phyloP scores from a whole-genome alignment of 2,329 filamentous ascomycete species.

The Podosphaera aphanis region DNA sequence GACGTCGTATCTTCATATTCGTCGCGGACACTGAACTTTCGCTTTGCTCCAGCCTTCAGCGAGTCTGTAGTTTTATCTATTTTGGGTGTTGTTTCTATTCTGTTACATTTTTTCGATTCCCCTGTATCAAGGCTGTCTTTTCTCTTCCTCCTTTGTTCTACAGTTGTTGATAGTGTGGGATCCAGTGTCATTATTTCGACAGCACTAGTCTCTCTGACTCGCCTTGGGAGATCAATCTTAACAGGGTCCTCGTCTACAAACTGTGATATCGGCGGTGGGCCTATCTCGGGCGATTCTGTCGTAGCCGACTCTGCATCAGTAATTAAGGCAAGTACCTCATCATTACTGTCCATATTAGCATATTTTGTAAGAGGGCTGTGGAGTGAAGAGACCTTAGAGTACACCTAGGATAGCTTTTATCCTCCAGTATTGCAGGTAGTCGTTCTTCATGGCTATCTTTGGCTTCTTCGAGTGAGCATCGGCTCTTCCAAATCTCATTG shows the following conservation, averaged over 20 bases:
- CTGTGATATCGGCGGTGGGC: slow-evolving; percentile 34
- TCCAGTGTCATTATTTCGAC: slow-evolving; percentile 5
- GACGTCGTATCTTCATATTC: slow-evolving; percentile 22
- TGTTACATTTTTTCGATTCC: slow-evolving; percentile 7
- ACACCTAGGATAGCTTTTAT: slow-evolving; percentile 40
- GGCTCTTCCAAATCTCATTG: slow-evolving; percentile 29
- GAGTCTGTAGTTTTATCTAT: slow-evolving; percentile 9
- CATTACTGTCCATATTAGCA: slow-evolving; percentile 9
- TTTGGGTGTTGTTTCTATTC: slow-evolving; percentile 2
- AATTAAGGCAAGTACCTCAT: slow-evolving; percentile 13
- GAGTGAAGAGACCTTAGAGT: slow-evolving; percentile 37
- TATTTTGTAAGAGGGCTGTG: not conserved
- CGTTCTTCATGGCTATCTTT: slow-evolving; percentile 17
- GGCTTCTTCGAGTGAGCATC: slow-evolving; percentile 16
- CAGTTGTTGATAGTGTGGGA: slow-evolving; percentile 12
- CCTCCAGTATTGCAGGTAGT: slow-evolving; percentile 45
- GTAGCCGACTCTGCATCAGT: slow-evolving; percentile 14
- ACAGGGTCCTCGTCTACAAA: slow-evolving; percentile 32
- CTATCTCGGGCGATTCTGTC: slow-evolving; percentile 44
- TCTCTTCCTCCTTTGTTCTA: slow-evolving; percentile 16
- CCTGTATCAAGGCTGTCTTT: slow-evolving; percentile 11
- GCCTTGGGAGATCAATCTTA: slow-evolving; percentile 25
- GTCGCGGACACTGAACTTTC: slow-evolving; percentile 32
- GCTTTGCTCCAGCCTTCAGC: slow-evolving; percentile 29
- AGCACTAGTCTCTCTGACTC: slow-evolving; percentile 6